phyloP scores from a whole-genome alignment of 257 asterid genomes.

The Solanum virginianum region DNA sequence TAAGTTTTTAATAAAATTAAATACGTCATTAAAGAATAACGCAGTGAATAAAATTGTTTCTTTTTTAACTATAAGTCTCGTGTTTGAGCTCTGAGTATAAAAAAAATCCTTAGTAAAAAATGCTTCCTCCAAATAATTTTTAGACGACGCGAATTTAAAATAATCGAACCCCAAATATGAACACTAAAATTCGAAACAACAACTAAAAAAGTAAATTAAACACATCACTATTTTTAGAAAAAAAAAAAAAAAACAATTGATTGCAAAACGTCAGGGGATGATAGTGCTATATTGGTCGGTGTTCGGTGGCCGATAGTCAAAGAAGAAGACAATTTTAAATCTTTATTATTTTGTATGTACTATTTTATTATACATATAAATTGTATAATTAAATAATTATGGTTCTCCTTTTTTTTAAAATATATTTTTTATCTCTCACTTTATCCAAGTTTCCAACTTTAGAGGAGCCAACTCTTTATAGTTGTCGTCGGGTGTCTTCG shows the following conservation, averaged over 20 bases:
- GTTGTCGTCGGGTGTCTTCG: fast-evolving
- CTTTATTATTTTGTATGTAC: neutral
- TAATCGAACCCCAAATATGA: no score
- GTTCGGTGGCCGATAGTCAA: neutral
- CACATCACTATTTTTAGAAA: no score
- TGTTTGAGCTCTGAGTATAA: no score
- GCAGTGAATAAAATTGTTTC: fast-evolving
- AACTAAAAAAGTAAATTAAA: no score
- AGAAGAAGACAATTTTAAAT: neutral
- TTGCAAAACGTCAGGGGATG: neutral
- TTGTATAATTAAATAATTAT: neutral
- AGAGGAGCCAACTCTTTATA: neutral
- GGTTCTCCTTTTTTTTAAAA: neutral
- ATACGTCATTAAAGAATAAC: fast-evolving
- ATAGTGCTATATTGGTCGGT: neutral
- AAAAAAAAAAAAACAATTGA: neutral
- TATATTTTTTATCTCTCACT: neutral
- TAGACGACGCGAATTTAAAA: no score
- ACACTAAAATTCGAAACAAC: no score
- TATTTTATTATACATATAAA: neutral
- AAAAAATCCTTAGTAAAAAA: fast-evolving
- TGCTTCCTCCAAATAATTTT: fast-evolving
- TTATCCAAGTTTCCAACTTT: neutral
- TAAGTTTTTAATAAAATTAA: no score
- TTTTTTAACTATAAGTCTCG: no score